Percentiles rank a stretch among this genome's conserved stretches.
Conservation (phyloP, 2,329 filamentous ascomycete genomes). For the Botrytis elliptica region DNA sequence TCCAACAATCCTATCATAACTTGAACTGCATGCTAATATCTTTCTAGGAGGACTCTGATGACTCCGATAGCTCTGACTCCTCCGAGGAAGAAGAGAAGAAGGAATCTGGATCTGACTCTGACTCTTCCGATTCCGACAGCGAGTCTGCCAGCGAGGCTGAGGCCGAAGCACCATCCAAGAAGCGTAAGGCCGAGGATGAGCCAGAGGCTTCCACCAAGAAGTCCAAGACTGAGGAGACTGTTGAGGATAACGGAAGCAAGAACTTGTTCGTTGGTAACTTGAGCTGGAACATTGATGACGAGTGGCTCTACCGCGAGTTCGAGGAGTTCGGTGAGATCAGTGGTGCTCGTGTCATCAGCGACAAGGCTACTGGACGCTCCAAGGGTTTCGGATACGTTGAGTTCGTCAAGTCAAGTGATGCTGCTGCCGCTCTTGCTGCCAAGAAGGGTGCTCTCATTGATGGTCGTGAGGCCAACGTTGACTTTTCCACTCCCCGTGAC, state of each 20-base stretch:
- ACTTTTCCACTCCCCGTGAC: conserved; percentile 64
- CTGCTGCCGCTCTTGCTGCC: conserved; percentile 60
- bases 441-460: conserved; percentile 66
- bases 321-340: conserved; percentile 65
- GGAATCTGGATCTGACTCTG: conserved; percentile 28
- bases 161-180: conserved; percentile 49
- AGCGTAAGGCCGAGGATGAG: conserved; percentile 57
- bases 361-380: conserved; percentile 64
- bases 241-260: conserved; percentile 46
- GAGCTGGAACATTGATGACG: conserved; percentile 74
- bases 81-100: conserved; percentile 27
- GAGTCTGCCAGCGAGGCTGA: conserved; percentile 31
- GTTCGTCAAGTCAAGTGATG: conserved; percentile 59
- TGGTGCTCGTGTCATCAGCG: conserved; percentile 64
- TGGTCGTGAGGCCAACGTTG: conserved; percentile 65
- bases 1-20: not conserved
- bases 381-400: conserved; percentile 76
- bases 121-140: conserved; percentile 29
- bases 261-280: conserved; percentile 73
- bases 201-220: conserved; percentile 50
- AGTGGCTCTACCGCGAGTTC: conserved; percentile 68
- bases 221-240: conserved; percentile 47
- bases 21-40: not conserved
- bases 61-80: conserved; percentile 24
- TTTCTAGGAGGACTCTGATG: conserved; percentile 5